Percentiles rank a stretch among this genome's conserved stretches.
Evolutionary conservation across 768 basidiomycete species (phyloP).

Genomic region (Calvatia gigantea): DNA sequence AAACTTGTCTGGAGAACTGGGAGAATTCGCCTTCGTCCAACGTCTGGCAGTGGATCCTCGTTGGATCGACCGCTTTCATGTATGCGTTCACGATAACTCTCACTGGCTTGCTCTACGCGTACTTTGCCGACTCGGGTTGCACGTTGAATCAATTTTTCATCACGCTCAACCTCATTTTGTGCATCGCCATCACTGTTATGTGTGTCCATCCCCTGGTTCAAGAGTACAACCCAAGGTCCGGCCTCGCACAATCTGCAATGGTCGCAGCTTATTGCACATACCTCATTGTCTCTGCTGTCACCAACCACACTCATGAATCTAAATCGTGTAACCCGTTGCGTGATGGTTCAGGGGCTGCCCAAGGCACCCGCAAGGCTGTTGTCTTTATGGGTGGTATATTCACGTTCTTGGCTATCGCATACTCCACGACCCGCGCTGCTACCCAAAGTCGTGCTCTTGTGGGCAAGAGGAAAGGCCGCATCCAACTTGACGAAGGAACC

Average conservation of each 20-base stretch:
- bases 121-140: constrained; percentile 86
- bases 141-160: constrained; percentile 97
- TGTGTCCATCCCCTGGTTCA: constrained; percentile 86
- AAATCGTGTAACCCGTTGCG: constrained; percentile 86
- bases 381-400: constrained; percentile 90
- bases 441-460: constrained; percentile 91
- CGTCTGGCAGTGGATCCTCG: constrained; percentile 94
- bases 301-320: constrained; percentile 78
- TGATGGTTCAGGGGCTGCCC: constrained; percentile 32
- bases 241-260: constrained; percentile 93
- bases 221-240: constrained; percentile 90
- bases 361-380: constrained; percentile 77
- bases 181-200: constrained; percentile 73
- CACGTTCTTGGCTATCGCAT: constrained; percentile 97
- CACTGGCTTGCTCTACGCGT: constrained; percentile 86
- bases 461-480: constrained; percentile 63
- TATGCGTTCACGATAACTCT: constrained; percentile 82
- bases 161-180: constrained; percentile 85
- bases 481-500: constrained; percentile 58
- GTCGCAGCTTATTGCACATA: constrained; percentile 98
- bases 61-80: constrained; percentile 88
- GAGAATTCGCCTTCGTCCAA: constrained; percentile 73
- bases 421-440: constrained; percentile 93
- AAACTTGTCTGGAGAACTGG: constrained; percentile 95
- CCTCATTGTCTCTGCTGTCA: constrained; percentile 89